Evolutionary conservation across 2,329 filamentous ascomycete genomes (phyloP).

Genomic region (Colletotrichum costaricense): DNA sequence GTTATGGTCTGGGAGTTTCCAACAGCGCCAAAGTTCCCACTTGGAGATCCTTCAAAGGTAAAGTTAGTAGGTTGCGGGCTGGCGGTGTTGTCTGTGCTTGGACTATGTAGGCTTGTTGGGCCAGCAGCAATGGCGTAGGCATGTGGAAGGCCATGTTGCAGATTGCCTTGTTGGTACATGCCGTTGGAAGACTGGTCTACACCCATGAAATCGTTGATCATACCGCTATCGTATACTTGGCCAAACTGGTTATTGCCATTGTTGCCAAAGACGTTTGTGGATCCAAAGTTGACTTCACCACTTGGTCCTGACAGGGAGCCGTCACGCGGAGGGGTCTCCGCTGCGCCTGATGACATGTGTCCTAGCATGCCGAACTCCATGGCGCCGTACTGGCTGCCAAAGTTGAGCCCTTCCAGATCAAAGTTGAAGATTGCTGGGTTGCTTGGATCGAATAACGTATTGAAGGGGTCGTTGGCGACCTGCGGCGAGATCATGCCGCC

Average conservation of each 20-base stretch:
- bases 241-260: slow-evolving; percentile 63
- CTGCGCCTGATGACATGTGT: slow-evolving; percentile 92
- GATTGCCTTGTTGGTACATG: slow-evolving; percentile 66
- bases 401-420: slow-evolving; percentile 92
- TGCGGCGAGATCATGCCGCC: slow-evolving; percentile 60
- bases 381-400: slow-evolving; percentile 95
- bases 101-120: slow-evolving; percentile 71
- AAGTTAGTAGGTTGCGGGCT: slow-evolving; percentile 67
- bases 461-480: slow-evolving; percentile 64
- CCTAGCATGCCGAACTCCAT: slow-evolving; percentile 96
- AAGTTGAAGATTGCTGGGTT: slow-evolving; percentile 96
- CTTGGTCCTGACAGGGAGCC: slow-evolving; percentile 54
- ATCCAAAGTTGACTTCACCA: slow-evolving; percentile 52
- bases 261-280: slow-evolving; percentile 58
- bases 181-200: slow-evolving; percentile 60
- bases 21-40: slow-evolving; percentile 34
- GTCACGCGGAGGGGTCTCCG: slow-evolving; percentile 81
- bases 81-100: slow-evolving; percentile 71
- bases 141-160: slow-evolving; percentile 72
- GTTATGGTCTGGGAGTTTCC: slow-evolving; percentile 39
- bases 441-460: slow-evolving; percentile 84
- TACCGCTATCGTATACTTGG: slow-evolving; percentile 61
- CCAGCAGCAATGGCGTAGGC: slow-evolving; percentile 74
- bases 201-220: slow-evolving; percentile 65
- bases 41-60: slow-evolving; percentile 67